These are phyloP conservation scores for Cyberlindnera nakhonratchasimensis DNA, from an alignment of 805 yeast genomes.

Conservation along the genomic window DNA sequence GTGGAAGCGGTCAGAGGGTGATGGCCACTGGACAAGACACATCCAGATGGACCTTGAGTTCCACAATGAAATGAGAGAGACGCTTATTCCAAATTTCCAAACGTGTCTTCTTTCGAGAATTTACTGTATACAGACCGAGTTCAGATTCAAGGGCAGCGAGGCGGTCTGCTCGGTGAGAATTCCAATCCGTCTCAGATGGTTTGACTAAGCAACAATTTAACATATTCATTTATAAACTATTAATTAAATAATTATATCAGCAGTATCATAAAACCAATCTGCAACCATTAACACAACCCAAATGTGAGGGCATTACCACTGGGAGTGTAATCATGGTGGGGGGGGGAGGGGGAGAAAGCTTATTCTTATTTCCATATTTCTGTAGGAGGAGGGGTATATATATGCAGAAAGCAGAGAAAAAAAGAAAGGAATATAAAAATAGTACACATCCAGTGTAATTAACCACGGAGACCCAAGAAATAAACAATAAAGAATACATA, in stretches of 20 bases:
- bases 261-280: too few species aligned
- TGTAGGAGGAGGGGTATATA: too few species aligned
- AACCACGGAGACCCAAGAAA: background rate
- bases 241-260: too few species aligned
- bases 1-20: constrained; percentile 16
- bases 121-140: constrained; percentile 48
- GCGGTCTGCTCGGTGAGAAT: constrained; percentile 29
- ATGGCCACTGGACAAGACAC: constrained; percentile 14
- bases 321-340: too few species aligned
- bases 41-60: constrained; percentile 41
- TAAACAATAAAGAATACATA: background rate
- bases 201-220: constrained; percentile 16
- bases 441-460: background rate
- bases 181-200: constrained; percentile 37
- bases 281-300: too few species aligned
- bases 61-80: constrained; percentile 41
- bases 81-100: constrained; percentile 60
- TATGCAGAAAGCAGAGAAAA: background rate
- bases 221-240: background rate
- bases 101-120: constrained; percentile 58
- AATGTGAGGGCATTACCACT: too few species aligned
- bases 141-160: constrained; percentile 34
- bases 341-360: too few species aligned
- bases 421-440: background rate
- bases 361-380: too few species aligned